Conservation (phyloP, 2,329 filamentous ascomycete genomes). For the Stagonosporopsis chrysanthemi region DNA sequence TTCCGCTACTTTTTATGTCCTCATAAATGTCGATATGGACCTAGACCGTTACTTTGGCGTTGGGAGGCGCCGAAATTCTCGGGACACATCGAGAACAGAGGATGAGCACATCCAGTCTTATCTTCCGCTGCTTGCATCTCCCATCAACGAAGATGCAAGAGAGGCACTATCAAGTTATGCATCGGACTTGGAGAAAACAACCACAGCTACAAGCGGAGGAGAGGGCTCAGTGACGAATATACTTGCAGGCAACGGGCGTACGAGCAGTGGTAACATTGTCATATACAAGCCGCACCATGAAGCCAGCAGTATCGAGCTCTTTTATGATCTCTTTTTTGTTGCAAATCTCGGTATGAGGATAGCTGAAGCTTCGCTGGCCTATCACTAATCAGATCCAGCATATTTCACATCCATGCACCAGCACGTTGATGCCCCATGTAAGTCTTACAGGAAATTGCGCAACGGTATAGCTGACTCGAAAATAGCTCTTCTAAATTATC, state of each 20-base stretch:
- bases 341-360: slow-evolving; percentile 61
- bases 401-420: slow-evolving; percentile 66
- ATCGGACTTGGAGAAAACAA: slow-evolving; percentile 26
- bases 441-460: not conserved
- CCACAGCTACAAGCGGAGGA: slow-evolving; percentile 11
- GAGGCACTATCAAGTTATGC: slow-evolving; percentile 19
- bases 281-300: slow-evolving; percentile 49
- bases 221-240: slow-evolving; percentile 20
- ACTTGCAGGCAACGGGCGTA: slow-evolving; percentile 25
- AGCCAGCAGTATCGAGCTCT: slow-evolving; percentile 63
- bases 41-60: slow-evolving; percentile 29
- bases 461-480: slow-evolving; percentile 1
- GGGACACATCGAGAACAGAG: not conserved
- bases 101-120: slow-evolving; percentile 15
- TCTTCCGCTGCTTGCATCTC: slow-evolving; percentile 28
- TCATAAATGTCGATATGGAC: slow-evolving; percentile 21
- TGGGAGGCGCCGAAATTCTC: slow-evolving; percentile 9
- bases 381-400: slow-evolving; percentile 41
- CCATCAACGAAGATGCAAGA: slow-evolving; percentile 31
- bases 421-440: slow-evolving; percentile 57
- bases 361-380: too few species aligned
- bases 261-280: slow-evolving; percentile 32
- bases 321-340: slow-evolving; percentile 68
- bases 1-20: not conserved
- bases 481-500: slow-evolving; percentile 51